Percentiles rank a stretch among this genome's conserved stretches.
These are phyloP conservation scores for Trichoderma simmonsii DNA, from an alignment of 2,329 filamentous ascomycete species.

Conservation along the genomic window DNA sequence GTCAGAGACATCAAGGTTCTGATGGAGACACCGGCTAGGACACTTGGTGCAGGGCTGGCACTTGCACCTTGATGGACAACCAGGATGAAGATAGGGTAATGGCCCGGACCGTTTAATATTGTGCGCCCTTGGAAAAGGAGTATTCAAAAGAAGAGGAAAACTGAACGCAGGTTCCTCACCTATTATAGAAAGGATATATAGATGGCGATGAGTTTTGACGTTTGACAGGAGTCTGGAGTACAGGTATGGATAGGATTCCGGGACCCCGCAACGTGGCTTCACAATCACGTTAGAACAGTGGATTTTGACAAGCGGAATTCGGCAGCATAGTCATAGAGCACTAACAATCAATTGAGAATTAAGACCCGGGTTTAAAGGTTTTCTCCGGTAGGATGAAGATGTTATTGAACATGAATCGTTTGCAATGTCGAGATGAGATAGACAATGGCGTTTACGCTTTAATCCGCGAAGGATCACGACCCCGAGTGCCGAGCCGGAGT, in stretches of 20 bases:
- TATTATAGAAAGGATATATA: background rate
- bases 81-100: background rate
- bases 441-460: background rate
- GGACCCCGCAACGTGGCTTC: conserved; percentile 1
- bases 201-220: background rate
- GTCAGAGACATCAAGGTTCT: conserved; percentile 14
- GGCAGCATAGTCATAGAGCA: background rate
- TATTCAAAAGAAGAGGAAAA: background rate
- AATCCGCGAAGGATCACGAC: background rate
- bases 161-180: background rate
- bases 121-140: background rate
- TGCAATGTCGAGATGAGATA: background rate
- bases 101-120: background rate
- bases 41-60: background rate
- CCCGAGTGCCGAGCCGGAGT: background rate
- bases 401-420: background rate
- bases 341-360: background rate
- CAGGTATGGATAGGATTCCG: background rate
- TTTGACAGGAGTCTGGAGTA: background rate
- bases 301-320: background rate
- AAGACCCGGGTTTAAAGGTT: background rate
- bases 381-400: background rate
- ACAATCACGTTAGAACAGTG: background rate
- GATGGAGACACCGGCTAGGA: background rate
- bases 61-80: conserved; percentile 16